These are phyloP conservation scores for Cicer judaicum DNA, from an alignment of 306 rosid species.

Conservation along the genomic window DNA sequence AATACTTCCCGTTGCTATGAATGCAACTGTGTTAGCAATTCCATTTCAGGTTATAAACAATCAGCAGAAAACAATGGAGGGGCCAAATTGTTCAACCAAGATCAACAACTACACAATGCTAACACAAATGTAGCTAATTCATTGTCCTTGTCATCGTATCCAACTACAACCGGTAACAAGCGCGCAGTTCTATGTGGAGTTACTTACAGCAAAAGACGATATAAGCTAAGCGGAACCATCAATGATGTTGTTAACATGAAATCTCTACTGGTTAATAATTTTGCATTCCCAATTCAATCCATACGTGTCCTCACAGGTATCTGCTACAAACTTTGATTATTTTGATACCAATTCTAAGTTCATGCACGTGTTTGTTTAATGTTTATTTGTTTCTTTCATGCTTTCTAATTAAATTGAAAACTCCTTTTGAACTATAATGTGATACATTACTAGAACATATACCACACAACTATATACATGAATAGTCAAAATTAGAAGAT, in stretches of 20 bases:
- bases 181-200: conserved; percentile 82
- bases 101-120: neutral
- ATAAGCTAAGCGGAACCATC: conserved; percentile 61
- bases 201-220: conserved; percentile 50
- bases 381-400: neutral
- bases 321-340: neutral
- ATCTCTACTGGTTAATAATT: conserved; percentile 46
- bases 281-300: conserved; percentile 45
- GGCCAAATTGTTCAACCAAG: neutral
- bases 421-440: neutral
- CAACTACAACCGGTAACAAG: conserved; percentile 33
- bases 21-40: conserved; percentile 1
- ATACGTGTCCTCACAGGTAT: conserved; percentile 74
- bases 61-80: neutral
- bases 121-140: neutral
- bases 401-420: neutral
- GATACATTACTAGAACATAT: neutral
- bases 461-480: too few relatives aligned
- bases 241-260: conserved; percentile 69
- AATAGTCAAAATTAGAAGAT: too few relatives aligned
- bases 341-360: too few relatives aligned
- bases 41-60: conserved; percentile 12
- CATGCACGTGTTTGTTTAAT: neutral
- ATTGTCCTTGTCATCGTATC: neutral
- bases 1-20: conserved; percentile 21